Percentiles rank a stretch among this genome's conserved stretches.
phyloP scores from a whole-genome alignment of 164 flowering plant genomes.

The Nymphaea colorata region DNA sequence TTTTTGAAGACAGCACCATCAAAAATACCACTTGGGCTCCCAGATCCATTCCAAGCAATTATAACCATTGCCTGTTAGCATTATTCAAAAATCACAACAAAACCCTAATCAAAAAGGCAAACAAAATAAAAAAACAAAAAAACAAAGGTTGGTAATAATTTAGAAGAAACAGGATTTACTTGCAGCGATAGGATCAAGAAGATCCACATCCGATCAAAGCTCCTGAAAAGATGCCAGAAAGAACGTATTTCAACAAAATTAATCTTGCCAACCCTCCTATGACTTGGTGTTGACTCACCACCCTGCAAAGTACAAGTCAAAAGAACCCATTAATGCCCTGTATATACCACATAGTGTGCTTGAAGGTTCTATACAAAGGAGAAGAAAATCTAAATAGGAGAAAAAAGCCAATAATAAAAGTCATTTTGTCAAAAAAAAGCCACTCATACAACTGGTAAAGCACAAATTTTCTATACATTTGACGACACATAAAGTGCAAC shows the following conservation, averaged over 20 bases:
- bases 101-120: background rate
- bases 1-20: slow-evolving; percentile 57
- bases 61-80: slow-evolving; percentile 76
- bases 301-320: slow-evolving; percentile 29
- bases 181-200: slow-evolving; percentile 78
- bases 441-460: too few relatives aligned
- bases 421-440: too few relatives aligned
- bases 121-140: background rate
- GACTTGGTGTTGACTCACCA: slow-evolving; percentile 21
- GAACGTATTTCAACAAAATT: slow-evolving; percentile 94
- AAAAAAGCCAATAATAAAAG: too few relatives aligned
- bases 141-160: background rate
- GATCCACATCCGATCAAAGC: slow-evolving; percentile 95
- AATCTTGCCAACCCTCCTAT: slow-evolving; percentile 81
- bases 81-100: background rate
- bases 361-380: too few relatives aligned
- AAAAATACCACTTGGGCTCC: slow-evolving; percentile 42
- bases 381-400: too few relatives aligned
- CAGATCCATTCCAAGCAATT: slow-evolving; percentile 91
- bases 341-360: too few relatives aligned
- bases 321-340: too few relatives aligned
- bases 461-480: too few relatives aligned
- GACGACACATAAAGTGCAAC: too few relatives aligned
- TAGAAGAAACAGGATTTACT: slow-evolving; percentile 25
- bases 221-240: slow-evolving; percentile 86